phyloP scores from a whole-genome alignment of 805 yeast species.

The Metschnikowia gelsemii region DNA sequence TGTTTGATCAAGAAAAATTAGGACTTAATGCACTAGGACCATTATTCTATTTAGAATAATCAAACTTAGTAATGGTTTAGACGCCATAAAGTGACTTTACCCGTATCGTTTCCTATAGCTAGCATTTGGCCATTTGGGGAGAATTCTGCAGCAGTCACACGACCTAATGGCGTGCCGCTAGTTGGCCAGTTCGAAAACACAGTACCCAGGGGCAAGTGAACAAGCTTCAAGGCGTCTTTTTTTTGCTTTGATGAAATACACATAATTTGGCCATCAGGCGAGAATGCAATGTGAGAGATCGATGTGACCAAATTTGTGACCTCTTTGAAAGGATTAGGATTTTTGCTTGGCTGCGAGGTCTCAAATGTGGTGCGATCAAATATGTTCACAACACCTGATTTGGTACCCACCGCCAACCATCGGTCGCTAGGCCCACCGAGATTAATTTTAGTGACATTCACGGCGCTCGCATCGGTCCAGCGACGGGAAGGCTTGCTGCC shows the following conservation, averaged over 20 bases:
- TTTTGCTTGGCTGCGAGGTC: conserved; percentile 2
- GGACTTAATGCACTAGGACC: not conserved
- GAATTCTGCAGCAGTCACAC: conserved; percentile 77
- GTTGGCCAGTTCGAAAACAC: conserved; percentile 98
- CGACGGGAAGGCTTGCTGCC: conserved; percentile 43
- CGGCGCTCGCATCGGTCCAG: conserved; percentile 87
- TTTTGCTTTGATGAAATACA: conserved; percentile 82
- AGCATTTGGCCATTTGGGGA: conserved; percentile 80
- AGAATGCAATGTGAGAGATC: conserved; percentile 69
- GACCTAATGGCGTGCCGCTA: conserved; percentile 93
- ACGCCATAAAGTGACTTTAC: conserved; percentile 86
- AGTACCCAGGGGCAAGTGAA: conserved; percentile 82
- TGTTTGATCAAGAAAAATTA: no score
- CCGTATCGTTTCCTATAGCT: conserved; percentile 88
- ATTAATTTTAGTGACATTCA: conserved; percentile 75
- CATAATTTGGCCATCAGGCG: conserved; percentile 85
- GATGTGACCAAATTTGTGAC: conserved; percentile 82
- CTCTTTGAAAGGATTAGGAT: conserved; percentile 54
- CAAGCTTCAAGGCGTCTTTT: conserved; percentile 81
- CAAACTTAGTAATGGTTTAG: conserved; percentile 66
- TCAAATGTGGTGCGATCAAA: conserved; percentile 55
- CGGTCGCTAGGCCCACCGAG: conserved; percentile 69
- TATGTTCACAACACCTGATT: conserved; percentile 84
- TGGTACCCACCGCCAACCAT: conserved; percentile 87
- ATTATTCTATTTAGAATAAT: not conserved